phyloP scores from a whole-genome alignment of 305 asterid genomes.

The Galium porrigens region DNA sequence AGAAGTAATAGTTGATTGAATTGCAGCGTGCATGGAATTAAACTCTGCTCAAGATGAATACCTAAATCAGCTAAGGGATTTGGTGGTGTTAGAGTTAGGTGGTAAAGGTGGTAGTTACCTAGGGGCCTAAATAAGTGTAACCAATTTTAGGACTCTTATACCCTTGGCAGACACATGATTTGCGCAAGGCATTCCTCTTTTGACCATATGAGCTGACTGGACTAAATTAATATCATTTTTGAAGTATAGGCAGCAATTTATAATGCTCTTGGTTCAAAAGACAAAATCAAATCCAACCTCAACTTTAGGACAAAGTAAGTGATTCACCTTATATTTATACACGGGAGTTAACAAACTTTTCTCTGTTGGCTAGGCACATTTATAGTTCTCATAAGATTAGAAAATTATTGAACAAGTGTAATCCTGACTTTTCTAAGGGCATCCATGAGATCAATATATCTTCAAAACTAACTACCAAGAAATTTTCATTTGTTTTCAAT shows the following conservation, averaged over 20 bases:
- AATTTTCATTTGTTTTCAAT: not conserved
- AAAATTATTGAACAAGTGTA: too few species aligned
- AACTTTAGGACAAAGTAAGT: not conserved
- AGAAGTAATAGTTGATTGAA: slow-evolving; percentile 16
- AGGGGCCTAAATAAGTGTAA: not conserved
- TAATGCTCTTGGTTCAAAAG: not conserved
- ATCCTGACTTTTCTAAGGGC: not conserved
- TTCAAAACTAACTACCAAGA: not conserved
- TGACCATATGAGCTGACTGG: not conserved
- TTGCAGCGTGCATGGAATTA: not conserved
- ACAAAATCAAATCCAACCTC: too few species aligned
- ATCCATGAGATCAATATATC: not conserved
- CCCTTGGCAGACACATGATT: not conserved
- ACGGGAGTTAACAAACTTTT: not conserved
- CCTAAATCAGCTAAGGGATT: not conserved
- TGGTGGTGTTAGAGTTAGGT: not conserved
- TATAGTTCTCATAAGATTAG: not conserved
- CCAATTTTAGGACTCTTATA: not conserved
- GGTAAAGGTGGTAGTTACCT: not conserved
- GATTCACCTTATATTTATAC: not conserved
- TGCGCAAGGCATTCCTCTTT: not conserved
- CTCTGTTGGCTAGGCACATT: too few species aligned
- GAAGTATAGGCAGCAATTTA: not conserved
- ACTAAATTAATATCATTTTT: not conserved
- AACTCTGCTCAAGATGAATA: not conserved